Conservation (phyloP, 2,329 filamentous ascomycete species). For the Fusarium sulawesiense region DNA sequence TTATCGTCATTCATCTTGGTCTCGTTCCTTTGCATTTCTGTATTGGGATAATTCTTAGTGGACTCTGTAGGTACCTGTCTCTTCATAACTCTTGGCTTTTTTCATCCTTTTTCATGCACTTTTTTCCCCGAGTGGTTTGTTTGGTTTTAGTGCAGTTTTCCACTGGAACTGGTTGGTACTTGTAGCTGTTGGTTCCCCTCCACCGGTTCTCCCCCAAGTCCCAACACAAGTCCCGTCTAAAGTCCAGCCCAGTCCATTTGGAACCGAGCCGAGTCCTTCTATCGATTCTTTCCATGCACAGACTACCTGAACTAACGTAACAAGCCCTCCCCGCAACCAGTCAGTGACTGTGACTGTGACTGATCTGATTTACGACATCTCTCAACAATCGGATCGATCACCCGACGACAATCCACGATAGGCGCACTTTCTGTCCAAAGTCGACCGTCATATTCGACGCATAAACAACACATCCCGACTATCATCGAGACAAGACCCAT, state of each 20-base stretch:
- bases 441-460: background rate
- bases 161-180: background rate
- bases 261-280: background rate
- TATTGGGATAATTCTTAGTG: conserved; percentile 1
- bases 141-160: conserved; percentile 7
- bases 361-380: conserved; percentile 21
- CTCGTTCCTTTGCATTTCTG: background rate
- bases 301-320: conserved; percentile 25
- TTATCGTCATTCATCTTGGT: conserved; percentile 9
- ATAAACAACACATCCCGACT: background rate
- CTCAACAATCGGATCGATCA: conserved; percentile 15
- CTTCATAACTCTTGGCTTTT: conserved; percentile 3
- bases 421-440: conserved; percentile 1
- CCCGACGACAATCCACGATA: conserved; percentile 15
- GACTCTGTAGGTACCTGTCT: background rate
- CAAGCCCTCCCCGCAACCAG: conserved; percentile 44
- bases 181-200: background rate
- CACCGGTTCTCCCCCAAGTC: background rate
- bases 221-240: background rate
- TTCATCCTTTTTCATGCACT: conserved; percentile 13
- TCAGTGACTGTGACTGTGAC: conserved; percentile 30
- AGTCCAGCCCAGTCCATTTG: background rate
- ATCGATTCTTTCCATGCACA: conserved; percentile 24
- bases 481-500: background rate
- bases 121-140: background rate